These are phyloP conservation scores for Globisporangium cystogenes DNA, from an alignment of 352 stramenopile genomes.

Conservation along the genomic window DNA sequence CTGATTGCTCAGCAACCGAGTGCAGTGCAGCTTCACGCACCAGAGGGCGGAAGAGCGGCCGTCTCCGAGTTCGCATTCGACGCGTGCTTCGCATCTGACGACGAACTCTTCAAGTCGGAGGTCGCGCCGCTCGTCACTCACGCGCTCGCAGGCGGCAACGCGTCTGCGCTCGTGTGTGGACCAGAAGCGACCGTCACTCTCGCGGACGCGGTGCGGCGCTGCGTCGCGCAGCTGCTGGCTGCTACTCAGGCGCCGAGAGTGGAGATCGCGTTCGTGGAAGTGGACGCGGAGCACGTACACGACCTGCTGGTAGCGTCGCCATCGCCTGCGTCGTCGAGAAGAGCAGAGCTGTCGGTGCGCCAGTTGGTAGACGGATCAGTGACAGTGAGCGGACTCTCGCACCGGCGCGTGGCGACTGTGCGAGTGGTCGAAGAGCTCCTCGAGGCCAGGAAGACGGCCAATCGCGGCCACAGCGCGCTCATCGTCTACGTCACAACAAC, in stretches of 20 bases:
- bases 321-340: slow-evolving; percentile 15
- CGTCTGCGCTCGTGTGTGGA: not conserved
- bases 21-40: too few relatives aligned
- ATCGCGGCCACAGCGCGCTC: slow-evolving; percentile 78
- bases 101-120: not conserved
- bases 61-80: not conserved
- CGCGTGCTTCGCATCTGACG: not conserved
- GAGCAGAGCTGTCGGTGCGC: slow-evolving; percentile 25
- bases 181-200: not conserved
- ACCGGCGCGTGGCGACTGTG: slow-evolving; percentile 20
- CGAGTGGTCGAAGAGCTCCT: slow-evolving; percentile 31
- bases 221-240: not conserved
- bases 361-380: slow-evolving; percentile 32
- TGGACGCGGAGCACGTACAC: slow-evolving; percentile 5
- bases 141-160: not conserved
- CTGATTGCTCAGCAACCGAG: too few relatives aligned
- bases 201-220: not conserved
- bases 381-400: slow-evolving; percentile 25
- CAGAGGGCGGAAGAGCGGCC: too few relatives aligned
- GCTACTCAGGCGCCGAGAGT: not conserved
- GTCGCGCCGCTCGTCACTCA: not conserved
- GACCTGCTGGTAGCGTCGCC: slow-evolving; percentile 57
- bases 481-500: slow-evolving; percentile 35
- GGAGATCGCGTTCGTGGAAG: not conserved
- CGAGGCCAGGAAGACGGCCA: slow-evolving; percentile 47